Percentiles rank a stretch among this genome's conserved stretches.
phyloP scores from a whole-genome alignment of 192 early-diverging fungal genomes.

The Linderina pennispora region DNA sequence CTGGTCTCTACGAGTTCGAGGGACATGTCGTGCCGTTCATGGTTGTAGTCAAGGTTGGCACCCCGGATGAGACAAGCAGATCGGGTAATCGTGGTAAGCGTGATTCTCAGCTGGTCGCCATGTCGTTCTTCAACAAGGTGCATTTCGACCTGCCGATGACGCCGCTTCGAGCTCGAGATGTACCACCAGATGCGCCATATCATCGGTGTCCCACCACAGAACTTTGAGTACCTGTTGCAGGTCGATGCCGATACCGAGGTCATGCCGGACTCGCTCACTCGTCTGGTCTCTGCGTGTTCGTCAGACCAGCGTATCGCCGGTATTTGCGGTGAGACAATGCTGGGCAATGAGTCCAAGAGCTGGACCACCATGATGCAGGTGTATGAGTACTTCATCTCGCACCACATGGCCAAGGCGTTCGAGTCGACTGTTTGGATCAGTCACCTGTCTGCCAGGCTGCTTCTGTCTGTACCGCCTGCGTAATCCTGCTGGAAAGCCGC shows the following conservation, averaged over 20 bases:
- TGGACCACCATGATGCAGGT: slow-evolving; percentile 97
- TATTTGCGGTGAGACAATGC: slow-evolving; percentile 84
- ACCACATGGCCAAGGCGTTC: slow-evolving; percentile 81
- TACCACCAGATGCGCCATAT: slow-evolving; percentile 92
- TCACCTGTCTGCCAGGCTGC: slow-evolving; percentile 74
- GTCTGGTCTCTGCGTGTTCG: slow-evolving; percentile 72
- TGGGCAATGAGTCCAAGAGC: slow-evolving; percentile 77
- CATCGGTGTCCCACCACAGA: slow-evolving; percentile 73
- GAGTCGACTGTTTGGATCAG: slow-evolving; percentile 66
- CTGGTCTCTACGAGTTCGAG: slow-evolving; percentile 79
- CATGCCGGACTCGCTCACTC: slow-evolving; percentile 71
- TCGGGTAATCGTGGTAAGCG: slow-evolving; percentile 94
- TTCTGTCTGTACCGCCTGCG: slow-evolving; percentile 77
- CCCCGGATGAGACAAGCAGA: slow-evolving; percentile 66
- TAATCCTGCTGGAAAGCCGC: slow-evolving; percentile 50
- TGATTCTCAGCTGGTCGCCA: slow-evolving; percentile 88
- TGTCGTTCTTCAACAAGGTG: slow-evolving; percentile 88
- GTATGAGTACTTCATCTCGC: slow-evolving; percentile 80
- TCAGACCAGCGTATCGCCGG: slow-evolving; percentile 70
- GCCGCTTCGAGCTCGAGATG: slow-evolving; percentile 85
- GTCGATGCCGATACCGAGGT: slow-evolving; percentile 77
- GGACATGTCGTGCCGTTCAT: slow-evolving; percentile 85
- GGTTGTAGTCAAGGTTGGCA: slow-evolving; percentile 89
- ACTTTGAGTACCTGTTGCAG: slow-evolving; percentile 70
- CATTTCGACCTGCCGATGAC: slow-evolving; percentile 82